Base-by-base conservation (phyloP, 441 rosid species). In the Erodium moschatum region DNA sequence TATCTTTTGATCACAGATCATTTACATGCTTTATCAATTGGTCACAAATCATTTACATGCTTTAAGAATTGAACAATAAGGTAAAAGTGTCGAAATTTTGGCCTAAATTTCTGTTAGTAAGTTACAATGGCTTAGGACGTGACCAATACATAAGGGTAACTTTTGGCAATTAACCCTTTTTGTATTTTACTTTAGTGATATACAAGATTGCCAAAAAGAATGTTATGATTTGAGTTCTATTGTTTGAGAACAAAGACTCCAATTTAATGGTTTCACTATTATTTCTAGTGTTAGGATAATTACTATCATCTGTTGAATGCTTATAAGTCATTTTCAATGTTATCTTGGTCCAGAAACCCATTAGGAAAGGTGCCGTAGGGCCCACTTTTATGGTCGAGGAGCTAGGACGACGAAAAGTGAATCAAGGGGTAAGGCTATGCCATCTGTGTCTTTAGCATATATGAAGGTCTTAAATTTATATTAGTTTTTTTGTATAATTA, bases 361-460 rank as follows among this genome's bases (percentile, higher is more conserved):
- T 94, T 70, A 83, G 97, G 83, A 87, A 78, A 73, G 99, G 99
- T 74, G 88, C 85, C 7, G 80, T 85, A 67, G 92, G 97, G 72
- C 97, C 89, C 9, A 72, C 91, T 42, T 76, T 91, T 66, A 84
- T 82, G 85, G 84, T 94, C 79, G 97, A 89, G 83, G 99, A 94
- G 77, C 76, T 84, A 19, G 99, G 97, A 63, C 91, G 91, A 63
- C 90, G 85, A 67, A 85, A 69, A 74, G 81, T 91, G 73, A 80
- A 81, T 74, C 71, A 60, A 46, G 91, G 88, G 87, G 99, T 89
- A 78, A 73, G 84, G 16, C 70, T 24, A 12, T n/a, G 38, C 16
- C 18, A 5, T 27, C 15, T 27, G 42, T 38, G 64, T 60, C 16
- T 60, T 11, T 60, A 24, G 64, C 33, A 21, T 27, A 60, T 60